phyloP scores from a whole-genome alignment of 108 stramenopile species.

The Schizochytrium sp. region DNA sequence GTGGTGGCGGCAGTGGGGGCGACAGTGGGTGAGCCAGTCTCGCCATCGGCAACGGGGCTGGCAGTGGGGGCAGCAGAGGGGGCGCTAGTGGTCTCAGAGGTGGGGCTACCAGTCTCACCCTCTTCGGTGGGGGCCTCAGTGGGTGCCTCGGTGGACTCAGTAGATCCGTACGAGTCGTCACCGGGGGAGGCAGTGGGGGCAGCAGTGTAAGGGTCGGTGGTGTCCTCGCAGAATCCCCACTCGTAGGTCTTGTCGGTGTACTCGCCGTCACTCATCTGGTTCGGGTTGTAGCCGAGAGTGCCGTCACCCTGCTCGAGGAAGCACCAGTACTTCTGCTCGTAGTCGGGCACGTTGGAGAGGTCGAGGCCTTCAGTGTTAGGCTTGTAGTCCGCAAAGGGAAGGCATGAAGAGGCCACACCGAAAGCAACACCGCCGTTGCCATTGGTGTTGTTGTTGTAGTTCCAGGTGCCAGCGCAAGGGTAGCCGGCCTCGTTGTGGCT shows the following conservation, averaged over 20 bases:
- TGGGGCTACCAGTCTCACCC: background rate
- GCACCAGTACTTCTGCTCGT: conserved; percentile 22
- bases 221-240: conserved; percentile 20
- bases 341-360: background rate
- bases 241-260: conserved; percentile 10
- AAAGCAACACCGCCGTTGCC: background rate
- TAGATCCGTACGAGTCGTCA: too few relatives aligned
- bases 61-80: background rate
- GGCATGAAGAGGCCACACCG: background rate
- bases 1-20: background rate
- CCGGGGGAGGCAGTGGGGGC: background rate
- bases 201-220: conserved; percentile 1
- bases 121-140: background rate
- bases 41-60: background rate
- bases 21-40: background rate
- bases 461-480: conserved; percentile 16
- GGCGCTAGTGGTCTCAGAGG: background rate
- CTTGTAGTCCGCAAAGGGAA: background rate
- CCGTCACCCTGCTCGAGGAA: conserved; percentile 36
- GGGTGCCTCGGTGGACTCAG: background rate
- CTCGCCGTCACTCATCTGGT: background rate
- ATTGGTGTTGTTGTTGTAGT: background rate
- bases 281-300: conserved; percentile 10
- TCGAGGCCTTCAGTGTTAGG: background rate
- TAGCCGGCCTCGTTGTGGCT: background rate